These are phyloP conservation scores for Syzygium malaccense DNA, from an alignment of 441 rosid genomes.

Conservation along the genomic window DNA sequence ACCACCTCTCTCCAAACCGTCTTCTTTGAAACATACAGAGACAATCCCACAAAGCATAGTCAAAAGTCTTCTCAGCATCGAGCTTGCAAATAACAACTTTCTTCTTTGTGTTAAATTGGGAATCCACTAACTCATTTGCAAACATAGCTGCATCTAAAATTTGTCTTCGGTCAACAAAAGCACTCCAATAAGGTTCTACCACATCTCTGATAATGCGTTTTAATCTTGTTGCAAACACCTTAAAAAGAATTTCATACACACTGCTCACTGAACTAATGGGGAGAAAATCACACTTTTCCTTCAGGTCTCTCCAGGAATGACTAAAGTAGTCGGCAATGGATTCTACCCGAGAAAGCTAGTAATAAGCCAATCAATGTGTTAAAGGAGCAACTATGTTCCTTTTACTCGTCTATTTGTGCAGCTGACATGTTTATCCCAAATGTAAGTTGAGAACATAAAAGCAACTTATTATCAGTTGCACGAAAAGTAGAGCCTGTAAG, in stretches of 20 bases:
- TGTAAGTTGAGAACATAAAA: background rate
- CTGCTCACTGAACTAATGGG: background rate
- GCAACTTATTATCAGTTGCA: background rate
- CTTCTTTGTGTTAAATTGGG: background rate
- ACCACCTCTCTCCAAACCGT: background rate
- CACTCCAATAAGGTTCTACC: background rate
- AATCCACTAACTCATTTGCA: background rate
- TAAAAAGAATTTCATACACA: background rate
- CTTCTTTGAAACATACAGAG: background rate
- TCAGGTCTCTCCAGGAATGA: background rate
- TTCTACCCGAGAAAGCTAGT: background rate
- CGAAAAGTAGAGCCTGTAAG: background rate
- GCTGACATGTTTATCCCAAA: background rate
- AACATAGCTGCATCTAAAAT: background rate
- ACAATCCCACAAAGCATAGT: background rate
- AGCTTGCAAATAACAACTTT: background rate
- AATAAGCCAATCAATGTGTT: background rate
- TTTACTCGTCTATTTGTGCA: background rate
- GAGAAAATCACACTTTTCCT: background rate
- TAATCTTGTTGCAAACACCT: background rate
- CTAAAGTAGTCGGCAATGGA: background rate
- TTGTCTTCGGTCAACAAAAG: background rate
- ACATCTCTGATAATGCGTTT: background rate
- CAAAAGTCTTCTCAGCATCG: background rate
- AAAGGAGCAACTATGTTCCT: background rate